Evolutionary conservation across 345 rosid species (phyloP).

Genomic region (Linum tenue): DNA sequence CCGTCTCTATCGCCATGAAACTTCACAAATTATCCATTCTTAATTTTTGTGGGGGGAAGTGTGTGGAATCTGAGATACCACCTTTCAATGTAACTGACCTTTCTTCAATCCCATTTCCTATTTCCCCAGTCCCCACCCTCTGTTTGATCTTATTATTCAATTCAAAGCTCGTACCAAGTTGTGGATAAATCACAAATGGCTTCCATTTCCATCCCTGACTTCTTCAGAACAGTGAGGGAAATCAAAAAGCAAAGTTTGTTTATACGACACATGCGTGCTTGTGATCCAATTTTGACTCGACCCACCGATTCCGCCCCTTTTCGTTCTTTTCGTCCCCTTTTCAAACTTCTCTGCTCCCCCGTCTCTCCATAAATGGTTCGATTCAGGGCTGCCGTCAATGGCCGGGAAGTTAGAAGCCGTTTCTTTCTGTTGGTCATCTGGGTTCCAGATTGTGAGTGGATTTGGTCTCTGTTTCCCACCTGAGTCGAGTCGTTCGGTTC

Average conservation of each 20-base stretch:
- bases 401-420: slow-evolving; percentile 3
- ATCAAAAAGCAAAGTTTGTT: neutral
- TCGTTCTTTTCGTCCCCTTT: neutral
- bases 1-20: too few species aligned
- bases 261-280: slow-evolving; percentile 2
- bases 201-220: neutral
- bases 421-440: slow-evolving; percentile 8
- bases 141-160: too few species aligned
- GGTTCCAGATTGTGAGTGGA: slow-evolving; percentile 11
- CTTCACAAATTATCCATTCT: too few species aligned
- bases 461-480: neutral
- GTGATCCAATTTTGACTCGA: slow-evolving; percentile 21
- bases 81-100: too few species aligned
- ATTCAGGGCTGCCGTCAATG: neutral
- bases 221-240: too few species aligned
- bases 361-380: neutral
- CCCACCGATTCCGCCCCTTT: neutral
- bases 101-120: too few species aligned
- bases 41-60: too few species aligned
- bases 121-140: too few species aligned
- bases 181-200: slow-evolving; percentile 10
- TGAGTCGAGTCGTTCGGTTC: slow-evolving; percentile 1
- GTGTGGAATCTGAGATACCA: too few species aligned
- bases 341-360: slow-evolving; percentile 4
- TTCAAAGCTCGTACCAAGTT: slow-evolving; percentile 14